These are phyloP conservation scores for Marvania coccoides DNA, from an alignment of 139 green algal genomes.

Conservation along the genomic window DNA sequence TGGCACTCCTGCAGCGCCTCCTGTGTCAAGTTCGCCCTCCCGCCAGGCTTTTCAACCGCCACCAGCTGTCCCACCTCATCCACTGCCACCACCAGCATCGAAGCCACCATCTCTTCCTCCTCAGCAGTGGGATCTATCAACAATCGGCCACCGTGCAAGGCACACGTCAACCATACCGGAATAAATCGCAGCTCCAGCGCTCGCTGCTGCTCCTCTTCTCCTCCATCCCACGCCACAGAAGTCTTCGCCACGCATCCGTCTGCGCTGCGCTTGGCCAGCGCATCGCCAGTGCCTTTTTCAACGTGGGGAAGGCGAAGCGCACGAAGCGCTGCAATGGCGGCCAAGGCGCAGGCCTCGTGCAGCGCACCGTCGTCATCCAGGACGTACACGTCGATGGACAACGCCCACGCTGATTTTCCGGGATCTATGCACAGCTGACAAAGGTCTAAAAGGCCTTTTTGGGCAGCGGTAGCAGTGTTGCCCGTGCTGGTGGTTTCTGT, in stretches of 20 bases:
- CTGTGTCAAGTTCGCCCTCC: slow-evolving; percentile 8
- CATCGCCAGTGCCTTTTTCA: neutral
- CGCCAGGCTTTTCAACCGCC: slow-evolving; percentile 49
- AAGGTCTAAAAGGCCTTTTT: slow-evolving; percentile 29
- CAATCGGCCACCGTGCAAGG: slow-evolving; percentile 34
- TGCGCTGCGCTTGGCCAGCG: too few species aligned
- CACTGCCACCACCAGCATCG: slow-evolving; percentile 36
- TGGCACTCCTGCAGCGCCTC: slow-evolving; percentile 31
- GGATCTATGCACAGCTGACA: slow-evolving; percentile 55
- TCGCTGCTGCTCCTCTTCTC: neutral
- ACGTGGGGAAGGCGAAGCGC: slow-evolving; percentile 27
- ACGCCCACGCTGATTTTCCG: slow-evolving; percentile 48
- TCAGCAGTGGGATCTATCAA: slow-evolving; percentile 59
- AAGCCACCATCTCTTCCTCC: slow-evolving; percentile 51
- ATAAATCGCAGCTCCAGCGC: slow-evolving; percentile 4
- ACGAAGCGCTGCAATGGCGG: slow-evolving; percentile 45
- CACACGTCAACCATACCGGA: slow-evolving; percentile 42
- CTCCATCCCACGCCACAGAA: neutral
- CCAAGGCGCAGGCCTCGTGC: slow-evolving; percentile 57
- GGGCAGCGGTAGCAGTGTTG: neutral
- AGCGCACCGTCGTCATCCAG: slow-evolving; percentile 55
- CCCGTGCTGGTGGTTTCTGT: neutral
- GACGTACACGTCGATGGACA: slow-evolving; percentile 63
- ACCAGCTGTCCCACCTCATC: slow-evolving; percentile 41
- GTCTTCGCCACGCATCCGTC: too few species aligned